Evolutionary conservation across 495 filamentous ascomycete species (phyloP).

Genomic region (Clohesyomyces aquaticus): DNA sequence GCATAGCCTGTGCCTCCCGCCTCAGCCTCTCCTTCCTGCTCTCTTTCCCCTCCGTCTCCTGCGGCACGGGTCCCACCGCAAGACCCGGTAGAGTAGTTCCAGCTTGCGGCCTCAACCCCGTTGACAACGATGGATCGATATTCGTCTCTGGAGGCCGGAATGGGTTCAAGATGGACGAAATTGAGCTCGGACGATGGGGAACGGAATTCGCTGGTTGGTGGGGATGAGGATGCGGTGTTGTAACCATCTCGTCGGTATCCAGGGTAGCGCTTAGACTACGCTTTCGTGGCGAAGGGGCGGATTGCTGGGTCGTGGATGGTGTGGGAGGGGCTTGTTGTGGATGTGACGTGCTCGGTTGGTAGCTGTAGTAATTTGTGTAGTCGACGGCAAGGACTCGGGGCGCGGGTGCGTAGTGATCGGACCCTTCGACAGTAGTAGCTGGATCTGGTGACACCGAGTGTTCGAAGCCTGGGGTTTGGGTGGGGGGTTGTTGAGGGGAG

Average conservation of each 20-base stretch:
- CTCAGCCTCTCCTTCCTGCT: constrained; percentile 54
- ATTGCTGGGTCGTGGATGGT: constrained; percentile 42
- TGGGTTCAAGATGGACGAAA: constrained; percentile 36
- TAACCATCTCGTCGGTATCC: constrained; percentile 39
- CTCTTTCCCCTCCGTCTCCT: constrained; percentile 23
- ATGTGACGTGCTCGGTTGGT: constrained; percentile 11
- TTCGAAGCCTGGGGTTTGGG: constrained; percentile 19
- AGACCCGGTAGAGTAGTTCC: neutral
- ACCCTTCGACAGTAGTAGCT: constrained; percentile 26
- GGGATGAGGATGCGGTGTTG: constrained; percentile 37
- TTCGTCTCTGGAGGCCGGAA: constrained; percentile 19
- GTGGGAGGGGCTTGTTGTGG: constrained; percentile 57
- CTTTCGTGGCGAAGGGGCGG: constrained; percentile 61
- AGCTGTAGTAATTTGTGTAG: constrained; percentile 44
- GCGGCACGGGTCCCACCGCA: constrained; percentile 50
- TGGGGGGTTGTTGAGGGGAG: constrained; percentile 33
- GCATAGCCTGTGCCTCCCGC: constrained; percentile 76
- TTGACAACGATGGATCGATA: constrained; percentile 36
- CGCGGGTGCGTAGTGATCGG: constrained; percentile 21
- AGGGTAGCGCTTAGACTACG: constrained; percentile 62
- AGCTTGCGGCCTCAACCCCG: constrained; percentile 1
- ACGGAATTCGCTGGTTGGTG: constrained; percentile 48
- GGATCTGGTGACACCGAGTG: constrained; percentile 32
- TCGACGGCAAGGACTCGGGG: constrained; percentile 43
- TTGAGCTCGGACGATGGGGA: constrained; percentile 30